Percentiles rank a stretch among this genome's conserved stretches.
Conservation (phyloP, 257 asterid species). For the Gynochthodes officinalis region DNA sequence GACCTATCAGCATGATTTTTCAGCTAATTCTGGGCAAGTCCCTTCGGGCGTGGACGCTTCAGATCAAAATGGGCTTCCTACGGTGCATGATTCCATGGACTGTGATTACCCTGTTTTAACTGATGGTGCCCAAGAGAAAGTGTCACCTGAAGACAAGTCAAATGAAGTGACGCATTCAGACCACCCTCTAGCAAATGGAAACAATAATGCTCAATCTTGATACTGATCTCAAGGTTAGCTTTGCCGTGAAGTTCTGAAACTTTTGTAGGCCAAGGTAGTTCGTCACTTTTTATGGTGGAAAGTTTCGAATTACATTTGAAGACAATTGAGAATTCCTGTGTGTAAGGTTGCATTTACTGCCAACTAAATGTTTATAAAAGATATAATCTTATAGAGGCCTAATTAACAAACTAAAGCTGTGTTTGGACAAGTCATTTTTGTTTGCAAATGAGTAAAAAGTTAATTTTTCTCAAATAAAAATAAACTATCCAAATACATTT, state of each 20-base stretch:
- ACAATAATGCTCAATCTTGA: slow-evolving; percentile 10
- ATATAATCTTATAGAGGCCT: too few species aligned
- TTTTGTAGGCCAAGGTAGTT: not conserved
- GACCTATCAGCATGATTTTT: slow-evolving; percentile 35
- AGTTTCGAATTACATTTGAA: too few species aligned
- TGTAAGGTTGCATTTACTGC: too few species aligned
- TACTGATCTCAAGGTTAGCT: not conserved
- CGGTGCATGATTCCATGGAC: slow-evolving; percentile 30
- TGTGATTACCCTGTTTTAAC: slow-evolving; percentile 26
- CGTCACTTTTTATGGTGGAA: not conserved
- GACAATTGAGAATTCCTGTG: too few species aligned
- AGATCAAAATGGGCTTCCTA: slow-evolving; percentile 36
- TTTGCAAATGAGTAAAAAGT: too few species aligned
- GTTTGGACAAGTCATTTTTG: too few species aligned
- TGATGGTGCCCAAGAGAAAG: slow-evolving; percentile 28
- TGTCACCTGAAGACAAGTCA: slow-evolving; percentile 12
- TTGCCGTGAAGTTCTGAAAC: not conserved
- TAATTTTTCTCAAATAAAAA: too few species aligned
- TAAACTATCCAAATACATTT: too few species aligned
- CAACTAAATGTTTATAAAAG: too few species aligned
- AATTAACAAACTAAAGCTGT: too few species aligned
- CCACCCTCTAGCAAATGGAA: slow-evolving; percentile 28
- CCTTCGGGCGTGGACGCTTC: slow-evolving; percentile 25
- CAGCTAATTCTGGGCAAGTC: slow-evolving; percentile 38
- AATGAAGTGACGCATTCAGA: slow-evolving; percentile 19